Evolutionary conservation across 306 rosid genomes (phyloP), one percentile per base, ranked within the genome.

Genomic region (Dalbergia oliveri): DNA sequence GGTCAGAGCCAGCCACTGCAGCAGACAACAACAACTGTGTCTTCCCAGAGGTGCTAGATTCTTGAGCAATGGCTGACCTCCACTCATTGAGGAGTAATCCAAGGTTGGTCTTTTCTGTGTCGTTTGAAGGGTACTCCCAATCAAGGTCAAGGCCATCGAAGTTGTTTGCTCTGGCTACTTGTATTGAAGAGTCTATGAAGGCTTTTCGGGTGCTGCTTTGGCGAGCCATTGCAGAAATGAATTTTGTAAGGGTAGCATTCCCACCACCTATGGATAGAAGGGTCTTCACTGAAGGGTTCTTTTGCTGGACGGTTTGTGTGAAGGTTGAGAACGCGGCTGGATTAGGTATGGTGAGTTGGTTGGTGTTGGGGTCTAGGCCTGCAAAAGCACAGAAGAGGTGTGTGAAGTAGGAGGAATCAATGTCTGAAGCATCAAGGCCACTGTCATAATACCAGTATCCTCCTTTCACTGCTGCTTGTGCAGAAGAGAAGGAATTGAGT

Each of bases 321-420:
- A 83, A 87, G 80, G 58, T 56, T 3, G 88, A 87, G 79, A 80
- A 80, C 11, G 19, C 19, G 31, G 62, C 43, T 13, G 70, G 45
- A 6, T 80, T 67, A 0, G 85, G 61, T 9, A 81, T 75, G 5
- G 79, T 78, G 73, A 87, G 80, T 54, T 53, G 39, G 82, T 43
- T 50, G 59, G 81, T 75, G 6, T 44, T 54, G 41, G 79, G 5
- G 23, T 86, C 44, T 13, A 85, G 35, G 58, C 79, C 51, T 1
- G 89, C 90, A 34, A 72, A 82, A 9, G 97, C 94, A 47, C 88
- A 92, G 43, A 76, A 90, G 13, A 92, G 83, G 21, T 92, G 97
- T 1, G 94, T 89, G 91, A 84, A 91, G 10, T 77, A 64, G 8
- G 82, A 6, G 44, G 94, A 70, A 23, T 91, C 66, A 14, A 91